These are phyloP conservation scores for Meyerozyma sp. DNA, from an alignment of 1,139 yeast genomes.

Conservation along the genomic window DNA sequence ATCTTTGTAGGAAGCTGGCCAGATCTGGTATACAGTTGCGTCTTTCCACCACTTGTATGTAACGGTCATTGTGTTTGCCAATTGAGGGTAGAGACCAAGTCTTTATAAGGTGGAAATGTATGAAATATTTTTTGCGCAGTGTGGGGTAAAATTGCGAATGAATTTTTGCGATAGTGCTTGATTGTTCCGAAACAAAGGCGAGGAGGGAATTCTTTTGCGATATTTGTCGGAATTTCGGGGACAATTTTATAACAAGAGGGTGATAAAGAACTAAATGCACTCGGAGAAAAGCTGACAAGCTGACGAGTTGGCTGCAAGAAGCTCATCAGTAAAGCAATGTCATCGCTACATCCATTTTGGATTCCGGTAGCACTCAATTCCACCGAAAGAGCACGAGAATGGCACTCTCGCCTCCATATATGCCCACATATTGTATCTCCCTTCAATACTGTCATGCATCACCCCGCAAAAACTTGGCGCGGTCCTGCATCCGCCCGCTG, in stretches of 20 bases:
- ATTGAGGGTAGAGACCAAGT: background rate
- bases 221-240: too few species aligned
- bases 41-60: conserved; percentile 18
- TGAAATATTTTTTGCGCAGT: background rate
- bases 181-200: background rate
- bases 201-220: too few species aligned
- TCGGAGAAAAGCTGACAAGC: too few species aligned
- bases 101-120: background rate
- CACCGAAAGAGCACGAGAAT: too few species aligned
- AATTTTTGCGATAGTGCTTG: background rate
- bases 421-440: too few species aligned
- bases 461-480: background rate
- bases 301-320: too few species aligned
- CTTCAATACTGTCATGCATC: background rate
- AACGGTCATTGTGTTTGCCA: conserved; percentile 3
- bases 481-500: background rate
- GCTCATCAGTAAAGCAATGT: too few species aligned
- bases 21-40: conserved; percentile 20
- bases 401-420: too few species aligned
- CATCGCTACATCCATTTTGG: too few species aligned
- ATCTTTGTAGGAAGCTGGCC: conserved; percentile 23
- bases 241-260: too few species aligned
- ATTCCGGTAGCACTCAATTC: too few species aligned
- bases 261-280: too few species aligned
- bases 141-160: background rate